Base-by-base conservation (phyloP, 306 rosid genomes). In the Trifolium subterraneum region DNA sequence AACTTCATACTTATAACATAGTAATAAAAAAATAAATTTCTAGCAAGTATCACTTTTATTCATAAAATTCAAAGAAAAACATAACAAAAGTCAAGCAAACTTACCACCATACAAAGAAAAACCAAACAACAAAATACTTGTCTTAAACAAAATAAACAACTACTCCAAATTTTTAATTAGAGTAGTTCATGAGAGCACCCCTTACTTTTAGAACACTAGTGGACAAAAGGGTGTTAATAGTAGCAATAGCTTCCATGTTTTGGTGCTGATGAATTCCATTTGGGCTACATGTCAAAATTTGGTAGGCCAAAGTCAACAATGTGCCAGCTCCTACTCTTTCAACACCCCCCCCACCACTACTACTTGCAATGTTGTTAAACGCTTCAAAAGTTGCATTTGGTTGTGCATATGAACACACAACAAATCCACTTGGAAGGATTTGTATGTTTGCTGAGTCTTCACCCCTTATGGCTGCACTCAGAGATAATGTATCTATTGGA, bases 381-480 rank as follows among this genome's bases (percentile, higher is more conserved):
- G 65, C 19, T 27, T 27, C 65, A 14, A 60, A 60, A 27, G 65
- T 4, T 14, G 39, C 20, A 60, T 29, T 25, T 27, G 65, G 13
- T 2, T 7, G 19, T 10, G 2, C 2, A 14, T 60, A 27, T 60
- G 47, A 18, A 27, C 65, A 60, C 0, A 93, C 72, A 2, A 91
- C 48, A 12, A 91, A 82, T 33, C 98, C 98, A 0, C 90, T 88
- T 13, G 98, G 92, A 36, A 93, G 1, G 2, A 22, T 22, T 22
- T 1, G 25, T 22, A 22, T 1, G 1, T 22, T 22, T 22, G 25
- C 73, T n/a, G 87, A 16, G 63, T 88, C 88, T 8, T 79, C 86
- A 1, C 87, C 89, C 0, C 38, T 48, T 4, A 79, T 15, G 0
- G 79, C 87, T n/a, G 44, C 5, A 4, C 67, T 60, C 31, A 91